phyloP scores from a whole-genome alignment of 805 yeast species.

The Spathaspora passalidarum region DNA sequence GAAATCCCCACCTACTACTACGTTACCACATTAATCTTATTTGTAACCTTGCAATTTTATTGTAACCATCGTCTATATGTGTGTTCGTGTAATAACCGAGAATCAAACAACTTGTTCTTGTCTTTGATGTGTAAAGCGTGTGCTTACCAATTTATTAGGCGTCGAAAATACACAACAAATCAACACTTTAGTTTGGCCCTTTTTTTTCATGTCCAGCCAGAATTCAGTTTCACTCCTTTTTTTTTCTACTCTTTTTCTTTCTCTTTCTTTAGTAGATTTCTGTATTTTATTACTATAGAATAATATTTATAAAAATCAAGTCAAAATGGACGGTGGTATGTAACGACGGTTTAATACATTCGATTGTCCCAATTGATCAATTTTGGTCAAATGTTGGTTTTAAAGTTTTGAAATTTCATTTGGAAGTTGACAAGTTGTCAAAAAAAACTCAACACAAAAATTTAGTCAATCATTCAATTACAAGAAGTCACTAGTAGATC shows the following conservation, averaged over 20 bases:
- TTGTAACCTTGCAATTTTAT: not conserved
- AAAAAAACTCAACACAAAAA: not conserved
- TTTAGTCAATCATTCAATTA: not conserved
- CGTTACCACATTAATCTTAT: no score
- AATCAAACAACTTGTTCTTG: no score
- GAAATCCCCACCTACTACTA: no score
- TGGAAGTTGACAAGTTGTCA: not conserved
- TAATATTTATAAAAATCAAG: slow-evolving; percentile 8
- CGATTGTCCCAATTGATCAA: not conserved
- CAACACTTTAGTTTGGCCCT: not conserved
- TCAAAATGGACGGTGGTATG: slow-evolving; percentile 62
- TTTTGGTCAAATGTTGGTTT: not conserved
- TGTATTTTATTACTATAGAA: slow-evolving; percentile 2
- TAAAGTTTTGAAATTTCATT: not conserved
- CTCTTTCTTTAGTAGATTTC: slow-evolving; percentile 1
- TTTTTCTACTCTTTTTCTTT: slow-evolving; percentile 3
- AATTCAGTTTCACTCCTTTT: slow-evolving; percentile 4
- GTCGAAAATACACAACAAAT: slow-evolving; percentile 1
- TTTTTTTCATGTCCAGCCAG: not conserved
- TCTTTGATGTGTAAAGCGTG: not conserved
- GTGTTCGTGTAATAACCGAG: not conserved
- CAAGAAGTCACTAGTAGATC: not conserved
- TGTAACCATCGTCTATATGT: not conserved
- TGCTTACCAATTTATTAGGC: not conserved
- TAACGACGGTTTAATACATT: slow-evolving; percentile 11